Evolutionary conservation across 345 rosid species (phyloP), one percentile per base, ranked within the genome.

Genomic region (Ricinus communis): DNA sequence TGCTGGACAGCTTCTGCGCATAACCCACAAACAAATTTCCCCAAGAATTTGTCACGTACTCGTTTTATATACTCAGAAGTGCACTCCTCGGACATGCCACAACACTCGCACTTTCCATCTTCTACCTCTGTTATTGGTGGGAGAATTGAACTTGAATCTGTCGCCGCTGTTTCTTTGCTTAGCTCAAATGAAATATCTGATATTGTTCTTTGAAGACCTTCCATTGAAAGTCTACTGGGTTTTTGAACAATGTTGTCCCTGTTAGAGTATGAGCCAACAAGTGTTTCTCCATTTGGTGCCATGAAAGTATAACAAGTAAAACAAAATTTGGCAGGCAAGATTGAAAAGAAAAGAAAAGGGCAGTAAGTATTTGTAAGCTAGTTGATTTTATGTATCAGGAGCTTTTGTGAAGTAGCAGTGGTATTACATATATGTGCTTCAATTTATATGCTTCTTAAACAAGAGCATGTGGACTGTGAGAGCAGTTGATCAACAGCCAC

Each of bases 141-240:
- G 15, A 63, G 65, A 13, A 45, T 62, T 0, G n/a, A 1, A 25
- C 30, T 30, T 18, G 64, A 56, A 22, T 67, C 30, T 1, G 1
- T 27, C 0, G 7, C 76, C 0, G 76, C 58, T 18, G 81, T 56
- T 80, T 84, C 94, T 80, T 76, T 78, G 81, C 80, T 76, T 36
- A 87, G 77, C 59, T 86, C 86, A 12, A 80, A 76, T 21, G 91
- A 82, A 73, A 88, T 84, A 68, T 90, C 97, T 1, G 97, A 92
- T 40, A 83, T 15, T 9, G 94, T 85, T 53, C 94, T 82, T 38
- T 86, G 90, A 19, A 90, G 85, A 27, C 71, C 77, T 59, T 82
- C 91, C 80, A 71, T 74, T 5, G 84, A 68, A 40, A 75, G 79
- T 61, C 69, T 62, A 1, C 74, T 68, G 0, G 79, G 74, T 54